phyloP scores from a whole-genome alignment of 1,139 yeast genomes.

The Candida glucosophila region DNA sequence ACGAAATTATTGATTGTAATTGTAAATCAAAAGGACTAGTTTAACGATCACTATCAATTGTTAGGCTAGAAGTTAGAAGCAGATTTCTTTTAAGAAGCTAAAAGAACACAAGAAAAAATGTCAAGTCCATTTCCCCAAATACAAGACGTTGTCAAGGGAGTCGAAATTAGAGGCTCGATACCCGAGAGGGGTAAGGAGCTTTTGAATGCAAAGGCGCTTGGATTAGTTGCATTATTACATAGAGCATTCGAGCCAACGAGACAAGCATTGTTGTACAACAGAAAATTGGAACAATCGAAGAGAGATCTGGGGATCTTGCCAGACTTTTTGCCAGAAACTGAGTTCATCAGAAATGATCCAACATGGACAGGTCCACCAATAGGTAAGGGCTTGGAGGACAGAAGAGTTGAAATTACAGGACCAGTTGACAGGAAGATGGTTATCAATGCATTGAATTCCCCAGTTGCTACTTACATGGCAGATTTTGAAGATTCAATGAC shows the following conservation, averaged over 20 bases:
- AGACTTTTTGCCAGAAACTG: conserved; percentile 5
- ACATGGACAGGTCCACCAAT: conserved; percentile 11
- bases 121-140: conserved; percentile 47
- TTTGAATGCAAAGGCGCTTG: conserved; percentile 42
- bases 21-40: no score
- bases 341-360: conserved; percentile 9
- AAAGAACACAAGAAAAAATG: no score
- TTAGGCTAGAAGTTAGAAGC: no score
- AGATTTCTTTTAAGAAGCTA: no score
- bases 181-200: conserved; percentile 54
- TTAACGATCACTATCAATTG: no score
- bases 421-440: conserved; percentile 14
- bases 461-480: conserved; percentile 12
- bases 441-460: conserved; percentile 12
- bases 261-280: conserved; percentile 7
- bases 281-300: conserved; percentile 7
- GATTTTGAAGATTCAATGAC: conserved; percentile 12
- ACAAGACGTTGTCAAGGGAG: conserved; percentile 49
- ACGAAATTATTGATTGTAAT: no score
- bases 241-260: conserved; percentile 10
- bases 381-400: conserved; percentile 10
- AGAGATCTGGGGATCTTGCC: conserved; percentile 9
- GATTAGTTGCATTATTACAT: conserved; percentile 11
- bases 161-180: conserved; percentile 56
- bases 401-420: conserved; percentile 14